These are phyloP conservation scores for Porphyra umbilicalis DNA, from an alignment of 31 red algal genomes.

Conservation along the genomic window DNA sequence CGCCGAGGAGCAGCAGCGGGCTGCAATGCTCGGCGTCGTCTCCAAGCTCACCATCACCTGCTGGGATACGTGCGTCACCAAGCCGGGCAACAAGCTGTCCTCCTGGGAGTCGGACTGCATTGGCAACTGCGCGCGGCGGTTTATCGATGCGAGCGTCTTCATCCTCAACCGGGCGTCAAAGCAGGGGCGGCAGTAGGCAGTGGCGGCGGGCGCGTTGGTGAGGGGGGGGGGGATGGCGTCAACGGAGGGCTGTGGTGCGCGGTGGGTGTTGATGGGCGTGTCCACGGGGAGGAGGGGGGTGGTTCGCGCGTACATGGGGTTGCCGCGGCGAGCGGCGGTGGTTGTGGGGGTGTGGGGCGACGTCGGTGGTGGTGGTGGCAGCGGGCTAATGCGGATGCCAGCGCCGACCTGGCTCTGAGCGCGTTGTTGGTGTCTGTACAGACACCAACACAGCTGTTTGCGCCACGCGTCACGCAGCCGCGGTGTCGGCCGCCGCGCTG, in stretches of 20 bases:
- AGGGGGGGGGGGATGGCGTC: background rate
- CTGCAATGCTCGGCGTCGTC: slow-evolving; percentile 80
- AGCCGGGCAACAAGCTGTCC: slow-evolving; percentile 79
- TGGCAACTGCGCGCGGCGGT: slow-evolving; percentile 81
- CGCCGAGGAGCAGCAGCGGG: slow-evolving; percentile 79
- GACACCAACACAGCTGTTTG: too few species aligned
- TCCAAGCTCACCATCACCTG: slow-evolving; percentile 88
- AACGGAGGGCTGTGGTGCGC: background rate
- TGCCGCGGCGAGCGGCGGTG: too few species aligned
- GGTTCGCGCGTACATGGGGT: too few species aligned
- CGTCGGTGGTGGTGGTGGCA: too few species aligned
- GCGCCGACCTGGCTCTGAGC: too few species aligned
- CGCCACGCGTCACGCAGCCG: too few species aligned
- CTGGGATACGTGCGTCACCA: slow-evolving; percentile 90
- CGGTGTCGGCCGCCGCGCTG: too few species aligned
- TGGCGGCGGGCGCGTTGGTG: background rate
- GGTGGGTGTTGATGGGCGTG: background rate
- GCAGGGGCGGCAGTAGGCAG: slow-evolving; percentile 28
- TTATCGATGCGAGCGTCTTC: slow-evolving; percentile 73
- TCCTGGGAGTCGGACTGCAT: slow-evolving; percentile 81
- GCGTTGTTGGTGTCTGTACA: too few species aligned
- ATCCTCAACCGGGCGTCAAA: slow-evolving; percentile 88
- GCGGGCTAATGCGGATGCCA: too few species aligned
- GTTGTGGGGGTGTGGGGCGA: too few species aligned
- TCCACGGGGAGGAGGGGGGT: too few species aligned